Evolutionary conservation across 2,329 filamentous ascomycete species (phyloP).

Genomic region (Cladobotryum protrusum): DNA sequence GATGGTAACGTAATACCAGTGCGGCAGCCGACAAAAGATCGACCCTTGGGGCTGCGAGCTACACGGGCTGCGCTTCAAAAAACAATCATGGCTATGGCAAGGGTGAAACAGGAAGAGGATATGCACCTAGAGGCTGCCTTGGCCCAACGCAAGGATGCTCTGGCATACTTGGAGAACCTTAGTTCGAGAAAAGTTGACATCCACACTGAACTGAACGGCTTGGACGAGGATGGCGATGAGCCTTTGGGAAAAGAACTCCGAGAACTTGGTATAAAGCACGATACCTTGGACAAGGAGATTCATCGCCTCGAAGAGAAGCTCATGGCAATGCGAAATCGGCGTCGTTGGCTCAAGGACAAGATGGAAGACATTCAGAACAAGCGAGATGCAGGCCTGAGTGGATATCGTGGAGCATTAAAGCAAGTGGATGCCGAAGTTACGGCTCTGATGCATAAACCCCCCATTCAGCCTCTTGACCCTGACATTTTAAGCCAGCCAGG

Average conservation of each 20-base stretch:
- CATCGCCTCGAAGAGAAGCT: slow-evolving; percentile 58
- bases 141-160: slow-evolving; percentile 47
- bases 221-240: slow-evolving; percentile 51
- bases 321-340: slow-evolving; percentile 51
- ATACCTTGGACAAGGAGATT: slow-evolving; percentile 55
- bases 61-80: slow-evolving; percentile 60
- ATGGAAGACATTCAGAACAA: slow-evolving; percentile 59
- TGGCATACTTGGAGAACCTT: slow-evolving; percentile 52
- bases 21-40: slow-evolving; percentile 45
- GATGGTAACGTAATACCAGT: slow-evolving; percentile 53
- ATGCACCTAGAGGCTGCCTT: slow-evolving; percentile 52
- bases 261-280: slow-evolving; percentile 50
- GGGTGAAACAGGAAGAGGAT: slow-evolving; percentile 64
- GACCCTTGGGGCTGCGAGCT: slow-evolving; percentile 50
- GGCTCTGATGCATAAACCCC: slow-evolving; percentile 52
- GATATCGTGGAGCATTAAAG: slow-evolving; percentile 60
- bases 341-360: slow-evolving; percentile 52
- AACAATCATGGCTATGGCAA: slow-evolving; percentile 57
- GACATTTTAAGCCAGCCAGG: slow-evolving; percentile 30
- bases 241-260: slow-evolving; percentile 56
- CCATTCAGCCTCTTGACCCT: slow-evolving; percentile 46
- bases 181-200: slow-evolving; percentile 45
- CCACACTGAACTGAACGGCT: slow-evolving; percentile 43
- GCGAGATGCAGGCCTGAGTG: slow-evolving; percentile 64
- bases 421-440: slow-evolving; percentile 59